These are phyloP conservation scores for Trametes sanguinea DNA, from an alignment of 768 basidiomycete genomes.

Conservation along the genomic window DNA sequence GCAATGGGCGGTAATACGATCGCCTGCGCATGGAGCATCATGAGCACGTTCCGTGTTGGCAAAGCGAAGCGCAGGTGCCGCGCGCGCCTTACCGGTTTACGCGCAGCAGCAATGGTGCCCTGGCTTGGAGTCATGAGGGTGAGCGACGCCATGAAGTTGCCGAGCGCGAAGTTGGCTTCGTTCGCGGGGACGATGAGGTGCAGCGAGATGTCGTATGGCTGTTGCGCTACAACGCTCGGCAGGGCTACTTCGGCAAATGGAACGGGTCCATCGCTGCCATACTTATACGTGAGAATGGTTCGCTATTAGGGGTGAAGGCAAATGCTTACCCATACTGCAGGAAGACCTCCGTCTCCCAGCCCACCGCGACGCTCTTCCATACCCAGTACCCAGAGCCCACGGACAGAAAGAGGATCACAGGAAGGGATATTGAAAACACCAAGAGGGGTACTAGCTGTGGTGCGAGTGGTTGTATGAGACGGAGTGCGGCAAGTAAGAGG, in stretches of 20 bases:
- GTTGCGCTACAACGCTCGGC: constrained; percentile 53
- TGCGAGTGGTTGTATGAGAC: constrained; percentile 51
- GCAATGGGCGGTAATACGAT: constrained; percentile 51
- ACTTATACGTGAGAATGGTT: neutral
- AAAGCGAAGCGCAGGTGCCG: neutral
- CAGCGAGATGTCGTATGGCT: constrained; percentile 76
- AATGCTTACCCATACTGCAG: constrained; percentile 75
- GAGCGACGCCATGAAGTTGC: constrained; percentile 82
- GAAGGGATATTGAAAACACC: constrained; percentile 62
- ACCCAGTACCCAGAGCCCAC: constrained; percentile 70
- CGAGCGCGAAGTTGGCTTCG: constrained; percentile 69
- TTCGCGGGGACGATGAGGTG: constrained; percentile 65
- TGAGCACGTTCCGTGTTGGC: neutral
- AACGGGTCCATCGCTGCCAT: constrained; percentile 55
- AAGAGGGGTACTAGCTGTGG: constrained; percentile 67
- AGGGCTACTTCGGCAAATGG: constrained; percentile 65
- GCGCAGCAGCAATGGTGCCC: constrained; percentile 58
- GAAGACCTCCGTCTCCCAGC: constrained; percentile 69
- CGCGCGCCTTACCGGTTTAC: constrained; percentile 61
- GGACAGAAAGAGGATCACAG: constrained; percentile 61
- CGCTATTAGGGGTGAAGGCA: neutral
- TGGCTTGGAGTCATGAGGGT: constrained; percentile 61
- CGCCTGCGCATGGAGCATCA: constrained; percentile 44
- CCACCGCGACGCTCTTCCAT: constrained; percentile 69
- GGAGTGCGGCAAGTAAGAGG: constrained; percentile 31